These are phyloP conservation scores for Periconia macrospinosa DNA, from an alignment of 2,329 filamentous ascomycete genomes.

Conservation along the genomic window DNA sequence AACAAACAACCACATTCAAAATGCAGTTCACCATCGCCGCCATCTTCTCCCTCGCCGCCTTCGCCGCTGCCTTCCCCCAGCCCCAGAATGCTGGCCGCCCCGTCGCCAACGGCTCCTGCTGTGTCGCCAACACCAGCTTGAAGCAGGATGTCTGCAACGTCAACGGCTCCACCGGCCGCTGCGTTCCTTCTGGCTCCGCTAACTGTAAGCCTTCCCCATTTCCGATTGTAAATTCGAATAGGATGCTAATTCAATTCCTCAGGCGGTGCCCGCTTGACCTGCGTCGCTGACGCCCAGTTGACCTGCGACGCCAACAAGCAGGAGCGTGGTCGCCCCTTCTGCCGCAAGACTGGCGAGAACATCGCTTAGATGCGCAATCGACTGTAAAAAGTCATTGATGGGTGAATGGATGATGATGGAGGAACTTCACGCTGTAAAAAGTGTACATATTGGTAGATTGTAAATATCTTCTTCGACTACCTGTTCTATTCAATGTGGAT, in stretches of 20 bases:
- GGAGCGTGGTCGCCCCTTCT: constrained; percentile 27
- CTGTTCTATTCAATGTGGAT: neutral
- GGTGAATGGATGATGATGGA: neutral
- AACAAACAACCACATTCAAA: constrained; percentile 1
- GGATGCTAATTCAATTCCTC: neutral
- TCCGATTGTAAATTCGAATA: neutral
- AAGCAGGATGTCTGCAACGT: constrained; percentile 36
- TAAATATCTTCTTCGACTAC: neutral
- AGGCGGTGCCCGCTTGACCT: constrained; percentile 31
- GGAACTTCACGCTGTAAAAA: neutral
- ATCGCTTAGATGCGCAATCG: neutral
- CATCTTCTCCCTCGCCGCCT: constrained; percentile 20
- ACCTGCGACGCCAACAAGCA: constrained; percentile 25
- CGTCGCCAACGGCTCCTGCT: constrained; percentile 28
- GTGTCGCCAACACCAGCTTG: constrained; percentile 26
- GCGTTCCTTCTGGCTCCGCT: constrained; percentile 25
- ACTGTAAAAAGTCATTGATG: neutral
- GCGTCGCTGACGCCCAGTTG: constrained; percentile 27
- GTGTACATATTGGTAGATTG: neutral
- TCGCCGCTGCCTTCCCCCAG: constrained; percentile 20
- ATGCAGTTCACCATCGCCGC: constrained; percentile 29
- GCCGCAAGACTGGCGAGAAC: constrained; percentile 8
- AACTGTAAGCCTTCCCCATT: constrained; percentile 19
- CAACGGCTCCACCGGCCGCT: constrained; percentile 28
- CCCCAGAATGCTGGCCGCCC: constrained; percentile 27